Evolutionary conservation across 768 basidiomycete genomes (phyloP), one percentile per base, ranked within the genome.

Genomic region (Leccinum subtestaceum): DNA sequence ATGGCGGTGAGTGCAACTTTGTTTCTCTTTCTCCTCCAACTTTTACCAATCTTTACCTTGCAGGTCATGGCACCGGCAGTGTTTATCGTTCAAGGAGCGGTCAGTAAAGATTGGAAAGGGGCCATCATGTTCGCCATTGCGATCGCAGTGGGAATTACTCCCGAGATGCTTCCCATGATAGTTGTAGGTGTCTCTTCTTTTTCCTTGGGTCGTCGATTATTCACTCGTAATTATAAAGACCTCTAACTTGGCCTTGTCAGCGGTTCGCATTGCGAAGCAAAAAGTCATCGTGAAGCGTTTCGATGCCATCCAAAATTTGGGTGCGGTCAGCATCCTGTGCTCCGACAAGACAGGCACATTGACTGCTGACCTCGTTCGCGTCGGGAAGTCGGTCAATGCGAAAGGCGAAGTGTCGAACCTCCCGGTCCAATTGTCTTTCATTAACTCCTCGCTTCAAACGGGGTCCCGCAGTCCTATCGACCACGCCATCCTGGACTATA

Each of bases 331-430:
- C 55, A 65, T 79, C 52, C 67, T 80, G 54, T 87, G 85, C 67
- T 84, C 83, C 23, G 86, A 88, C 69, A 87, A 87, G 70, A 88
- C 86, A 1, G 86, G 86, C 25, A 88, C 86, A 15, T 67, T 84
- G 31, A 83, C 82, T 9, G 70, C 68, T 40, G 72, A 72, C 59
- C 63, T 64, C 19, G 71, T 74, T 71, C 78, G 80, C 55, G 74
- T 56, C 70, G 76, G 60, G 53, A 72, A 60, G 65, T 73, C 62
- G 56, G 61, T 72, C 4, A 53, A 69, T 21, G 27, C 21, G 40
- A 53, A 47, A 45, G 68, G 70, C 46, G 67, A 66, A 58, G 23
- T 54, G 13, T 67, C 70, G 2, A 65, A 60, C 27, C 64, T 70
- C 46, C 72, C 68, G 5, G 56, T 65, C 43, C 58, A 70, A 29